Evolutionary conservation across 257 asterid species (phyloP).

Genomic region (Solanum virginianum): DNA sequence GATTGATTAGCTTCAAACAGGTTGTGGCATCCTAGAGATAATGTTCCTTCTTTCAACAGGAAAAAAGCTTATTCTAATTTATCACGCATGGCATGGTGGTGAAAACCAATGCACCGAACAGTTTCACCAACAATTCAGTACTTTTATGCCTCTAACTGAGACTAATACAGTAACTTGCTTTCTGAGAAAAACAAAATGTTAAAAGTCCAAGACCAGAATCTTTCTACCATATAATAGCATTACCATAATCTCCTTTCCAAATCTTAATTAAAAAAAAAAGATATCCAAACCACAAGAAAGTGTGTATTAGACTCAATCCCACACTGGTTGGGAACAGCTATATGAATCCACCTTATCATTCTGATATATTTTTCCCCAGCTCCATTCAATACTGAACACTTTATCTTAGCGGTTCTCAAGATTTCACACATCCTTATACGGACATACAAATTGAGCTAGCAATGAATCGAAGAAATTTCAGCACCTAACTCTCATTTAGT

Average conservation of each 20-base stretch:
- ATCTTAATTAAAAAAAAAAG: too few species aligned
- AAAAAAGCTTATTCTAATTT: too few species aligned
- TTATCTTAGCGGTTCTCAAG: not conserved
- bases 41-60: too few species aligned
- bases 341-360: not conserved
- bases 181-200: not conserved
- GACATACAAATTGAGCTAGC: not conserved
- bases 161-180: not conserved
- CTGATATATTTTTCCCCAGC: not conserved
- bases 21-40: too few species aligned
- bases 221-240: not conserved
- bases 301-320: not conserved
- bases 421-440: not conserved
- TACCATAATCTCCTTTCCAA: not conserved
- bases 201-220: not conserved
- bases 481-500: not conserved
- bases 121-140: not conserved
- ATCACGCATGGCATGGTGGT: not conserved
- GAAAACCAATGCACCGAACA: not conserved
- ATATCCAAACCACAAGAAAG: too few species aligned
- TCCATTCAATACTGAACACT: not conserved
- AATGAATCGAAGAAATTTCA: not conserved
- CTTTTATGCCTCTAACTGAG: not conserved
- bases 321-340: not conserved
- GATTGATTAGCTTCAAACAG: too few species aligned